These are phyloP conservation scores for Neurospora sp. DNA, from an alignment of 495 filamentous ascomycete species.

Conservation along the genomic window DNA sequence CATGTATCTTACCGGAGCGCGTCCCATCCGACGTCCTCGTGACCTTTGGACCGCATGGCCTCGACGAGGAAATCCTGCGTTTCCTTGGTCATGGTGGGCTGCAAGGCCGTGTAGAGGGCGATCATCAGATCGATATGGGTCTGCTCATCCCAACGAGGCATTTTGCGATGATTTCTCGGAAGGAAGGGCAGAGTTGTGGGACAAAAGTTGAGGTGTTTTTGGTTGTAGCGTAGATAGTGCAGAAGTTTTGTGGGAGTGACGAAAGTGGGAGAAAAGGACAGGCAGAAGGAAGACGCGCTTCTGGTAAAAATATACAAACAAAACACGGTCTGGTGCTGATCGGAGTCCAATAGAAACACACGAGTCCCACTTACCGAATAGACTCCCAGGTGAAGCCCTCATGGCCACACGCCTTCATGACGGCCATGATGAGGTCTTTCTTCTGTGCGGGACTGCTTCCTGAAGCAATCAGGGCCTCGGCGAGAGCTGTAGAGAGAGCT, in stretches of 20 bases:
- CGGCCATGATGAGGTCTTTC: slow-evolving; percentile 15
- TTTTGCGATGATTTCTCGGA: not conserved
- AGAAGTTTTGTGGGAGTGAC: not conserved
- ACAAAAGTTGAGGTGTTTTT: not conserved
- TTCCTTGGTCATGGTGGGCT: not conserved
- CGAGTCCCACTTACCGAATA: slow-evolving; percentile 21
- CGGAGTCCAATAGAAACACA: not conserved
- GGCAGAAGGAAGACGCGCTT: not conserved
- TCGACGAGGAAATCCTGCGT: not conserved
- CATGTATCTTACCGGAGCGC: slow-evolving; percentile 8
- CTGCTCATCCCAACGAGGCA: slow-evolving; percentile 12
- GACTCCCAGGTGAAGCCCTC: slow-evolving; percentile 20
- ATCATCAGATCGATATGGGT: slow-evolving; percentile 3
- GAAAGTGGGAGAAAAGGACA: not conserved
- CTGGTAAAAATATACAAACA: not conserved
- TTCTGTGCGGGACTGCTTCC: slow-evolving; percentile 2
- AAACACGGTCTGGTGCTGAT: not conserved
- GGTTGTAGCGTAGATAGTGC: not conserved
- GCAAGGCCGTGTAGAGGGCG: not conserved
- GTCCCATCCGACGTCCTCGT: slow-evolving; percentile 9
- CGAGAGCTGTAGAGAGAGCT: slow-evolving; percentile 17
- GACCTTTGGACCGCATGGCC: slow-evolving; percentile 1
- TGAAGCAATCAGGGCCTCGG: slow-evolving; percentile 4
- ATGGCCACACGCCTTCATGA: slow-evolving; percentile 17
- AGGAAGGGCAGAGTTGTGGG: not conserved